These are phyloP conservation scores for Trichophyton rubrum DNA, from an alignment of 2,329 filamentous ascomycete species.

Conservation along the genomic window DNA sequence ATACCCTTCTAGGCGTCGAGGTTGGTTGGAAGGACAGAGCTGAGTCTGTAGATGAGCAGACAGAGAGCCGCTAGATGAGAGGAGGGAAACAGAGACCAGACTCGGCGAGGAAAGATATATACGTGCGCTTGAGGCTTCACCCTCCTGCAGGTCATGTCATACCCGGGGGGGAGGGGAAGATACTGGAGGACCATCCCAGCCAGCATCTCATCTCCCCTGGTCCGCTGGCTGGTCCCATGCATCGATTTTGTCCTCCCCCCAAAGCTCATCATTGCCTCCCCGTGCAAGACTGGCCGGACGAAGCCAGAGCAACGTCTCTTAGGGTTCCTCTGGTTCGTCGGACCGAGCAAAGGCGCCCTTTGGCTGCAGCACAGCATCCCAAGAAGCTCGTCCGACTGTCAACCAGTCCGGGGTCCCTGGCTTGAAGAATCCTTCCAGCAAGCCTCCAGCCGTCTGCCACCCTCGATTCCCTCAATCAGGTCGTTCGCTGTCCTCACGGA, in stretches of 20 bases:
- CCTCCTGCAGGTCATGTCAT: neutral
- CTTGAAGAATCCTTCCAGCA: neutral
- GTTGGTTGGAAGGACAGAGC: neutral
- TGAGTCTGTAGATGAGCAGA: constrained; percentile 1
- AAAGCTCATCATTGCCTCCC: neutral
- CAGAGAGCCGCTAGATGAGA: neutral
- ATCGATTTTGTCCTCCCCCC: neutral
- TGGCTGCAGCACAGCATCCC: neutral
- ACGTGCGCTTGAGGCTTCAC: neutral
- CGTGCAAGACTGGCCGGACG: neutral
- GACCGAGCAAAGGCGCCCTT: neutral
- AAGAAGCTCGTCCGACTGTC: neutral
- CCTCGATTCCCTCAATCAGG: neutral
- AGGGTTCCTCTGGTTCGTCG: neutral
- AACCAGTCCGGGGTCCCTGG: neutral
- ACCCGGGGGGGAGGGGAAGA: neutral
- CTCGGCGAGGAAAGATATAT: neutral
- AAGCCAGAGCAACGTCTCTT: neutral
- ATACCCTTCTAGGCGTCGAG: neutral
- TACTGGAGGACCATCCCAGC: neutral
- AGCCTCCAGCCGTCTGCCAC: neutral
- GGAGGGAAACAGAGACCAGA: neutral
- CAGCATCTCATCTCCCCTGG: neutral
- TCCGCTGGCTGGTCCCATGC: neutral
- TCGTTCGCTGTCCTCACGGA: neutral